These are phyloP conservation scores for Pythium monospermum DNA, from an alignment of 352 stramenopile genomes.

Conservation along the genomic window DNA sequence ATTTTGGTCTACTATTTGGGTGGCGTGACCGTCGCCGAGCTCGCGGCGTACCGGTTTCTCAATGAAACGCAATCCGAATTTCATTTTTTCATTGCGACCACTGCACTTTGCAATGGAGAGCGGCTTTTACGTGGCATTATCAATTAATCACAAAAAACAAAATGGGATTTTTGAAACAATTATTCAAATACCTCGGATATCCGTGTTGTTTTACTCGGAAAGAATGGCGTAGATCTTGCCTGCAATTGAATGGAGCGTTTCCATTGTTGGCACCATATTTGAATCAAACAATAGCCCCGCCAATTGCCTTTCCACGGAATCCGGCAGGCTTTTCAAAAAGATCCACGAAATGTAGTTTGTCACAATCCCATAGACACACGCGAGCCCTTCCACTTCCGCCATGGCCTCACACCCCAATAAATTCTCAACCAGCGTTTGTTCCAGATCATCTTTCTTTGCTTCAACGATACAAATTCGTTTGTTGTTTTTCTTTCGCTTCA, in stretches of 20 bases:
- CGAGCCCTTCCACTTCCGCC: conserved; percentile 16
- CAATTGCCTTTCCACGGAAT: too few relatives aligned
- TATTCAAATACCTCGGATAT: neutral
- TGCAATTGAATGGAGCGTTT: too few relatives aligned
- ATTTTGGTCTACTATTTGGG: conserved; percentile 84
- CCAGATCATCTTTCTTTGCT: conserved; percentile 27
- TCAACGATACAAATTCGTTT: conserved; percentile 28
- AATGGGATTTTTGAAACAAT: neutral
- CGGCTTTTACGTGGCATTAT: conserved; percentile 57
- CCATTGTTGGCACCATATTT: too few relatives aligned
- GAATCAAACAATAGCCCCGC: too few relatives aligned
- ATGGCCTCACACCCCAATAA: conserved; percentile 25
- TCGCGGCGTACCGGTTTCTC: conserved; percentile 71
- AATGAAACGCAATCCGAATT: conserved; percentile 62
- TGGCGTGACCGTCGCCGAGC: conserved; percentile 76
- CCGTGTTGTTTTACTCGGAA: conserved; percentile 2
- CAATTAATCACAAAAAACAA: too few relatives aligned
- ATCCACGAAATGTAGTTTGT: conserved; percentile 27
- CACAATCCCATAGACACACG: conserved; percentile 24
- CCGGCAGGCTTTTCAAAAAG: conserved; percentile 19
- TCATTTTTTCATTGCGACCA: conserved; percentile 65
- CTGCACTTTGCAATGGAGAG: conserved; percentile 67
- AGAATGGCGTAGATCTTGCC: too few relatives aligned
- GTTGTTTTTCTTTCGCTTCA: conserved; percentile 19
- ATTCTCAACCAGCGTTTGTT: conserved; percentile 21